Evolutionary conservation across 352 stramenopile genomes (phyloP).

Genomic region (Phytophthora vignae): DNA sequence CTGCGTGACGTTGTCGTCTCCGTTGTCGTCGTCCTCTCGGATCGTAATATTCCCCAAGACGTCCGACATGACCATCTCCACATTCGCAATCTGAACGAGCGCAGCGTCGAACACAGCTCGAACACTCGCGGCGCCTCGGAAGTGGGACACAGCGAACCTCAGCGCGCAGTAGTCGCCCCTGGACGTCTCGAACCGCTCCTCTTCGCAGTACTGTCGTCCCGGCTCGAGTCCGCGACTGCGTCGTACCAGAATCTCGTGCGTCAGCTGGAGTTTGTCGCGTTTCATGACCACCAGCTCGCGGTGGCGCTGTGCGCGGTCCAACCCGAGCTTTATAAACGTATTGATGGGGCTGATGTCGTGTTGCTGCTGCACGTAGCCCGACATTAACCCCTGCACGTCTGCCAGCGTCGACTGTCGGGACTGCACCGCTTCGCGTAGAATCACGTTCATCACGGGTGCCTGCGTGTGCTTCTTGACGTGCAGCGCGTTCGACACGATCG

Average conservation of each 20-base stretch:
- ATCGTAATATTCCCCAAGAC: slow-evolving; percentile 53
- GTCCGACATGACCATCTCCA: slow-evolving; percentile 61
- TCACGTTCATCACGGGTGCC: slow-evolving; percentile 44
- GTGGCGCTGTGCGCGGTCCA: slow-evolving; percentile 36
- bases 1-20: slow-evolving; percentile 38
- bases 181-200: slow-evolving; percentile 46
- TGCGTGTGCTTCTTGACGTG: slow-evolving; percentile 45
- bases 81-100: slow-evolving; percentile 46
- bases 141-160: slow-evolving; percentile 47
- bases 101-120: slow-evolving; percentile 48
- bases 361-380: slow-evolving; percentile 41
- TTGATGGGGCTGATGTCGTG: slow-evolving; percentile 49
- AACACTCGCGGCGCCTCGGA: slow-evolving; percentile 36
- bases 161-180: slow-evolving; percentile 44
- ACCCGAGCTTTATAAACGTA: slow-evolving; percentile 39
- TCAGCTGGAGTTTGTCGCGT: slow-evolving; percentile 22
- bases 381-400: slow-evolving; percentile 41
- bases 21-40: slow-evolving; percentile 51
- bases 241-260: slow-evolving; percentile 38
- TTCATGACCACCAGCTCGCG: slow-evolving; percentile 34
- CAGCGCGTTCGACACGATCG: slow-evolving; percentile 41
- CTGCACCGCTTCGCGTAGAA: slow-evolving; percentile 41
- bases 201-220: slow-evolving; percentile 37
- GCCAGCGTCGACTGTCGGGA: slow-evolving; percentile 37
- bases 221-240: slow-evolving; percentile 42